Conservation (phyloP, 768 basidiomycete species). For the Mycena crocata region DNA sequence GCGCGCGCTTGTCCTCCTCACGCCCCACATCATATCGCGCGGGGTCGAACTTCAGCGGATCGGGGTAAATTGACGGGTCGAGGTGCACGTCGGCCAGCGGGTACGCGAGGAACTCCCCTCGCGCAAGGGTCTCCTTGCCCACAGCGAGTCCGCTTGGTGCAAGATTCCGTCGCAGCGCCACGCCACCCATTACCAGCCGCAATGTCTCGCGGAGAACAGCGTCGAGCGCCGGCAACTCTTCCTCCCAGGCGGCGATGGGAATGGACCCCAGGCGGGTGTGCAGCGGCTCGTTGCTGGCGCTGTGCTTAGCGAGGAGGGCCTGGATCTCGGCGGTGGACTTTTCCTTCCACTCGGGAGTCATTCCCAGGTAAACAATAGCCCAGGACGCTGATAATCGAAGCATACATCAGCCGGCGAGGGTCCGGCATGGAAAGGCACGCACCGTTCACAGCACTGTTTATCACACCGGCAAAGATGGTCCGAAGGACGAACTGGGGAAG, state of each 20-base stretch:
- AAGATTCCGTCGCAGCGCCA: conserved; percentile 26
- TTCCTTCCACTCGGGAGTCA: too few relatives aligned
- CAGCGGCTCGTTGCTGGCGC: too few relatives aligned
- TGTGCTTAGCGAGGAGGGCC: too few relatives aligned
- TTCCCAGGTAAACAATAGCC: too few relatives aligned
- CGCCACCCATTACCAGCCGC: conserved; percentile 12
- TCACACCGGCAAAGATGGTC: background rate
- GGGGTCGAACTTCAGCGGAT: background rate
- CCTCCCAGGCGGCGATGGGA: conserved; percentile 27
- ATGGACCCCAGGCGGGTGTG: conserved; percentile 17
- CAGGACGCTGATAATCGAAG: background rate
- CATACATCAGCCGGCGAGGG: background rate
- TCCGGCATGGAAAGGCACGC: too few relatives aligned
- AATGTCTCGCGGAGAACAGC: conserved; percentile 22
- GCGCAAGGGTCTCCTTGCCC: background rate
- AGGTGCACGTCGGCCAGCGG: background rate
- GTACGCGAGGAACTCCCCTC: background rate
- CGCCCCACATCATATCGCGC: too few relatives aligned
- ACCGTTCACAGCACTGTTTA: background rate
- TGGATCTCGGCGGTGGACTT: too few relatives aligned
- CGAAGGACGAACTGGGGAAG: background rate
- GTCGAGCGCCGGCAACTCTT: conserved; percentile 20
- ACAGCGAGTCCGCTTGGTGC: conserved; percentile 1
- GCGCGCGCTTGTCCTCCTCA: background rate
- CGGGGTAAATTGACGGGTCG: background rate